phyloP scores from a whole-genome alignment of 257 asterid genomes.

The Ocimum tenuiflorum region DNA sequence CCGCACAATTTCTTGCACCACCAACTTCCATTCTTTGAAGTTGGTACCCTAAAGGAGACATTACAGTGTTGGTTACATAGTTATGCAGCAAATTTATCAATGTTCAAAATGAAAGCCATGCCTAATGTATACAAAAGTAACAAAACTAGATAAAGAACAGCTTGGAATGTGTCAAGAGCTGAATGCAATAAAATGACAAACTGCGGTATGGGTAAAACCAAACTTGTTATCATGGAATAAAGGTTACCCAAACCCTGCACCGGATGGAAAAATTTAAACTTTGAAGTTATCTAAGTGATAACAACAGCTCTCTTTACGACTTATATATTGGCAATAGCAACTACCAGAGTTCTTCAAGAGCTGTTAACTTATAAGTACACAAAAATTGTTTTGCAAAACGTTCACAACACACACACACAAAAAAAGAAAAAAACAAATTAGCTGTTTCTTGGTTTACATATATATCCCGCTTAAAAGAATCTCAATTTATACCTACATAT shows the following conservation, averaged over 20 bases:
- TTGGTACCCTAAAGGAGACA: slow-evolving; percentile 61
- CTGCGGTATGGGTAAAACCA: not conserved
- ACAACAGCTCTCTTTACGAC: too few species aligned
- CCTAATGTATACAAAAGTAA: not conserved
- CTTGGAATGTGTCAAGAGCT: not conserved
- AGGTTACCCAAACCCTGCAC: slow-evolving; percentile 4
- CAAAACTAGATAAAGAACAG: not conserved
- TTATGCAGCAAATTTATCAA: slow-evolving; percentile 19
- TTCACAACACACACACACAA: too few species aligned
- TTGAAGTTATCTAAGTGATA: too few species aligned
- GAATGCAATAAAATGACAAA: not conserved
- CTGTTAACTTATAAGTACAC: too few species aligned
- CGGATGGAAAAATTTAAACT: not conserved
- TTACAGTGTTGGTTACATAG: slow-evolving; percentile 30
- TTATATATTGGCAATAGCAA: too few species aligned
- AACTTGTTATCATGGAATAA: slow-evolving; percentile 6
- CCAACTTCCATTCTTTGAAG: slow-evolving; percentile 95
- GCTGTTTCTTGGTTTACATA: not conserved
- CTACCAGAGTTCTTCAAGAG: too few species aligned
- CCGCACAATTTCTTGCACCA: slow-evolving; percentile 77
- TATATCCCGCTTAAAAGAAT: not conserved
- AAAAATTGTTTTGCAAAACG: too few species aligned
- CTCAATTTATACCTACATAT: not conserved
- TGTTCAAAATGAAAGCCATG: slow-evolving; percentile 5
- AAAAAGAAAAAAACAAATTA: too few species aligned